Evolutionary conservation across 2,329 filamentous ascomycete species (phyloP).

Genomic region (Pezicula carpinea): DNA sequence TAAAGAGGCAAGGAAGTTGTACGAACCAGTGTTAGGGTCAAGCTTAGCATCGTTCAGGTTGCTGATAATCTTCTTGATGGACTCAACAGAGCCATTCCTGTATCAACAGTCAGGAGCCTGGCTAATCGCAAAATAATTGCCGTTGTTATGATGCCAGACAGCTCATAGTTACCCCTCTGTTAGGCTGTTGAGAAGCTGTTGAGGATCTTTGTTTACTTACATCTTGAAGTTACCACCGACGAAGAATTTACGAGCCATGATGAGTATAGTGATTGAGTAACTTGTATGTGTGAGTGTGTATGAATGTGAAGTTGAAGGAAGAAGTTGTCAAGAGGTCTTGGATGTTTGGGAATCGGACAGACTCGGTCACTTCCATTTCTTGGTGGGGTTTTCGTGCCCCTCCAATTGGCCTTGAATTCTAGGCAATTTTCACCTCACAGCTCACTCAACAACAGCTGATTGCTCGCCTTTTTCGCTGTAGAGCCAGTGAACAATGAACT

Average conservation of each 20-base stretch:
- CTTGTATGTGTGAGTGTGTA: too few relatives aligned
- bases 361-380: too few relatives aligned
- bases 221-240: conserved; percentile 99
- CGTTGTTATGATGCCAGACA: conserved; percentile 1
- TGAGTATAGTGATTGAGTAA: conserved; percentile 13
- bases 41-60: conserved; percentile 84
- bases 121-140: neutral
- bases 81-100: conserved; percentile 90
- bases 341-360: neutral
- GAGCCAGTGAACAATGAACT: too few relatives aligned
- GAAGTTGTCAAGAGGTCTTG: neutral
- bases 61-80: conserved; percentile 85
- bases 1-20: neutral
- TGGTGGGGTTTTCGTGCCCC: neutral
- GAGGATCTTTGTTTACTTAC: conserved; percentile 45
- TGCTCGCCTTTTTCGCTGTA: conserved; percentile 4
- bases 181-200: conserved; percentile 3
- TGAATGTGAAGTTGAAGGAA: conserved; percentile 1
- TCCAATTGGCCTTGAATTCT: too few relatives aligned
- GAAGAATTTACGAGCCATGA: conserved; percentile 93
- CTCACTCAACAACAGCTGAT: neutral
- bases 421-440: too few relatives aligned
- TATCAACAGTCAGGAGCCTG: conserved; percentile 6
- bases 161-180: conserved; percentile 5
- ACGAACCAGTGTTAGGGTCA: conserved; percentile 68